Evolutionary conservation across 2,329 filamentous ascomycete genomes (phyloP).

Genomic region (Microcyclospora tardicrescens): DNA sequence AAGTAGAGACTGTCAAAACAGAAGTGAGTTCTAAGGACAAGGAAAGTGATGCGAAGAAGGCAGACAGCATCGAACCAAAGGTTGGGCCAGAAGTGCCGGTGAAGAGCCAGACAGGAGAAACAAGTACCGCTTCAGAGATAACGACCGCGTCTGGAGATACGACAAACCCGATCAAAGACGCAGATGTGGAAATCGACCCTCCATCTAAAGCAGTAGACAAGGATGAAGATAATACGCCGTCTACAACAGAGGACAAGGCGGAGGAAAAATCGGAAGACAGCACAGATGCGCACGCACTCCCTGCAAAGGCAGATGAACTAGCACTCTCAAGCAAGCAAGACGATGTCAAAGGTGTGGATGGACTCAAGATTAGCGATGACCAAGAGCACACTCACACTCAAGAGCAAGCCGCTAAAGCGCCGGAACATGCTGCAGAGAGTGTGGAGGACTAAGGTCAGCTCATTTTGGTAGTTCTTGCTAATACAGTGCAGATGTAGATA

Average conservation of each 20-base stretch:
- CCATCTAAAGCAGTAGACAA: neutral
- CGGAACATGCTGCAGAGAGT: constrained; percentile 22
- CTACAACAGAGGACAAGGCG: neutral
- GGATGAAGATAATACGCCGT: neutral
- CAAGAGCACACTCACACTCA: constrained; percentile 13
- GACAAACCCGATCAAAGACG: neutral
- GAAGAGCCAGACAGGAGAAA: too few relatives aligned
- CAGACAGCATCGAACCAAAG: neutral
- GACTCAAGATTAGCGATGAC: constrained; percentile 5
- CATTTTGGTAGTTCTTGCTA: neutral
- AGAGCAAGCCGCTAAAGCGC: constrained; percentile 16
- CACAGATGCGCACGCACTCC: neutral
- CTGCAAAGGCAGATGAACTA: neutral
- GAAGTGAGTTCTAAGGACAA: neutral
- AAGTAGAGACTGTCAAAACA: neutral
- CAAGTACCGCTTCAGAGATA: too few relatives aligned
- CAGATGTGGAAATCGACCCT: neutral
- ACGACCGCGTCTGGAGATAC: constrained; percentile 1
- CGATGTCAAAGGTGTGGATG: neutral
- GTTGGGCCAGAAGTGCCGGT: neutral
- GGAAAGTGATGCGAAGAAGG: constrained; percentile 3
- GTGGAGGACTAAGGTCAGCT: constrained; percentile 22
- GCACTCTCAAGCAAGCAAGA: neutral
- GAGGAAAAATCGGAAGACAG: neutral
- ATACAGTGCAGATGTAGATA: too few relatives aligned